Base-by-base conservation (phyloP, 2,329 filamentous ascomycete genomes). In the Huntiella bhutanensis region DNA sequence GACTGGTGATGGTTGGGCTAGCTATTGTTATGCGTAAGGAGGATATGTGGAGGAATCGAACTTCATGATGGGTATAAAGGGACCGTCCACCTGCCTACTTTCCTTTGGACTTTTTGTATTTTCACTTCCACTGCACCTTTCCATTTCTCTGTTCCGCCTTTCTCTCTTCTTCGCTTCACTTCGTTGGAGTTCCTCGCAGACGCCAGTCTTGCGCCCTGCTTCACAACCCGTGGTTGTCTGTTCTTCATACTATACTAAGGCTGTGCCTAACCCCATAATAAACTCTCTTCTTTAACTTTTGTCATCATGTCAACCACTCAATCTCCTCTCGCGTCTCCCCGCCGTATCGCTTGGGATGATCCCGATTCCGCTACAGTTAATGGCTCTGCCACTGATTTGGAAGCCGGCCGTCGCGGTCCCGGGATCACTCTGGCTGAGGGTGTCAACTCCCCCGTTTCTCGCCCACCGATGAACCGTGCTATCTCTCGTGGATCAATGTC, bases 401-500 rank as follows among this genome's bases (percentile, higher is more conserved):
- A 50, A 38, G 48, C 48, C 32, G 45, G 12, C 35, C 45, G 41
- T 28, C 39, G 37, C 35, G 22, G 22, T 19, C 33, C 12, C 7
- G 43, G 34, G n/a, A 45, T 45, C 19, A 39, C 43, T 19, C 19
- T 45, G 35, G 37, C 47, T 13, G 16, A 45, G 6, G 48, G 41
- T 12, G 17, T 50, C 33, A 32, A 45, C 13, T 7, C 45, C 11
- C 41, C 48, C 16, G 42, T 41, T 22, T 33, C 41, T 15, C 48
- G 48, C 15, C 48, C 48, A 13, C 48, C 41, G 1, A 40, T 50
- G 44, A 50, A 35, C 36, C 42, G 48, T 34, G 48, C 19, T 5
- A 41, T 47, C 4, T 50, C 48, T 16, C 48, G 48, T 38, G 48
- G 48, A 33, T 50, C 48, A 7, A 50, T 50, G 48, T 50, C 48